Evolutionary conservation across 129 eudicot species (phyloP).

Genomic region (Tagetes patula): DNA sequence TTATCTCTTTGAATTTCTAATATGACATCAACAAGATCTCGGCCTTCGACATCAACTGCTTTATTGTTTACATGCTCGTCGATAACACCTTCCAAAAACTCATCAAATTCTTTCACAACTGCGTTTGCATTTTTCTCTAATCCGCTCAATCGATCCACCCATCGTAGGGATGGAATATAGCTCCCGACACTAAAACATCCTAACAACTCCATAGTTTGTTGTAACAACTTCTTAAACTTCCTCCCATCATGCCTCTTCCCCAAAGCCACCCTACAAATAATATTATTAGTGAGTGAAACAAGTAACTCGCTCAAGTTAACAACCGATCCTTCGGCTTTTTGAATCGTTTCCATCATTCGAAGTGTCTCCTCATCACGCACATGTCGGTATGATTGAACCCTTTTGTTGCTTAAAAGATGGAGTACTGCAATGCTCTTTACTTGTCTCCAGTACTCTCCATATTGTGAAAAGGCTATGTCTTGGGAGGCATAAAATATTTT

Average conservation of each 20-base stretch:
- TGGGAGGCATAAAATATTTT: background rate
- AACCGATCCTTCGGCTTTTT: background rate
- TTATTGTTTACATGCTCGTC: background rate
- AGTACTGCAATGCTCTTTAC: background rate
- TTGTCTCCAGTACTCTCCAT: slow-evolving; percentile 3
- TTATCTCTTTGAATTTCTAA: background rate
- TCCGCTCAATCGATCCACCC: slow-evolving; percentile 13
- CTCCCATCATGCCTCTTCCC: background rate
- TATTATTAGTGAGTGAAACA: background rate
- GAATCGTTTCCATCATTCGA: background rate
- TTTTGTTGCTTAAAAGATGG: slow-evolving; percentile 2
- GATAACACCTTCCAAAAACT: slow-evolving; percentile 5
- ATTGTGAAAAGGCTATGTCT: slow-evolving; percentile 3
- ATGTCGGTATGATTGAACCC: background rate
- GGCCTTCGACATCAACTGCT: background rate
- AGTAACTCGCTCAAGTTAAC: background rate
- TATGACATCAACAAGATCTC: slow-evolving; percentile 5
- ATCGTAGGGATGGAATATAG: background rate
- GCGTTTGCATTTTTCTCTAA: background rate
- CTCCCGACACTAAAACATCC: slow-evolving; percentile 10
- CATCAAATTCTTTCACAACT: slow-evolving; percentile 7
- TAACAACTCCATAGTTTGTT: background rate
- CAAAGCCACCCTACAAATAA: slow-evolving; percentile 7
- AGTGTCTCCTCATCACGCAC: background rate
- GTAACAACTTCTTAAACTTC: background rate